These are phyloP conservation scores for Cordyceps sp. DNA, from an alignment of 2,329 filamentous ascomycete genomes.

Conservation along the genomic window DNA sequence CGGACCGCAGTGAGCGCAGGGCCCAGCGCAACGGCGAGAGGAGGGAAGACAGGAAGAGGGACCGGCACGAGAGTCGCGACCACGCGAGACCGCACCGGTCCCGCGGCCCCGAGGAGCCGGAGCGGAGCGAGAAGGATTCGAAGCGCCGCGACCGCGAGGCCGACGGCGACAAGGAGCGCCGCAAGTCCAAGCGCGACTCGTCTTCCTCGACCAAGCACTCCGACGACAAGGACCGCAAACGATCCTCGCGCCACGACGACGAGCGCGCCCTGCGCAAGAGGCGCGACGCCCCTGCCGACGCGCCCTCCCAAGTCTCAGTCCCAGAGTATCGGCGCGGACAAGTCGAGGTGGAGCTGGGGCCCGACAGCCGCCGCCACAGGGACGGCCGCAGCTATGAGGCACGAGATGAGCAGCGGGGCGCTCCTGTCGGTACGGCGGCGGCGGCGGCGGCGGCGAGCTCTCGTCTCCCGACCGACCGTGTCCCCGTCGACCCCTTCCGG, in stretches of 20 bases:
- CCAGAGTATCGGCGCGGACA: constrained; percentile 8
- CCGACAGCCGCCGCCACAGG: constrained; percentile 11
- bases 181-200: constrained; percentile 14
- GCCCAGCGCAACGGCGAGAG: too few species aligned
- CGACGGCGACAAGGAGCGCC: constrained; percentile 10
- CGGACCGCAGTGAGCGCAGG: too few species aligned
- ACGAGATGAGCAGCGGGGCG: too few species aligned
- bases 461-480: constrained; percentile 9
- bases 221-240: constrained; percentile 13
- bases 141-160: constrained; percentile 6
- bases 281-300: constrained; percentile 10
- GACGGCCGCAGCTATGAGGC: too few species aligned
- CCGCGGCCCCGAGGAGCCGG: constrained; percentile 3
- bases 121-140: constrained; percentile 6
- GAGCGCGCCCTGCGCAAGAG: constrained; percentile 12
- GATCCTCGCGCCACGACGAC: constrained; percentile 15
- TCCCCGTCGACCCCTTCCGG: constrained; percentile 38
- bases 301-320: constrained; percentile 4
- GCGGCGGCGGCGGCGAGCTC: constrained; percentile 11
- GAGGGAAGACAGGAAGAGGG: constrained; percentile 6
- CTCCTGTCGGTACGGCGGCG: constrained; percentile 8
- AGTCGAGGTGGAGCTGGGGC: constrained; percentile 11
- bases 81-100: constrained; percentile 8
- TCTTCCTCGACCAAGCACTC: constrained; percentile 11
- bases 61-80: constrained; percentile 4